Base-by-base conservation (phyloP, 495 filamentous ascomycete species). In the Pyrenula massariospora region DNA sequence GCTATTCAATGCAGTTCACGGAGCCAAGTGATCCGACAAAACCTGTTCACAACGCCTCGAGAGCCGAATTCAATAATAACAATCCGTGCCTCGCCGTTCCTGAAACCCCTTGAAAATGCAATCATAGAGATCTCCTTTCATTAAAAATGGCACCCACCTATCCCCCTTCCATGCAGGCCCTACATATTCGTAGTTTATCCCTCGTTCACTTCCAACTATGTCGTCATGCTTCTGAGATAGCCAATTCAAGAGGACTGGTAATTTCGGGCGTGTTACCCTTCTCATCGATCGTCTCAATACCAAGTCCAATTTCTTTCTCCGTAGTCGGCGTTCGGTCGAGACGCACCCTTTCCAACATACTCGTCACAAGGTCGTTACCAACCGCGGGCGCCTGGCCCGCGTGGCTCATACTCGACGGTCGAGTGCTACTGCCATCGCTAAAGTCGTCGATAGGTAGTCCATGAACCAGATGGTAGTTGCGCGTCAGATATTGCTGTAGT, bases 381-480 rank as follows among this genome's bases (percentile, higher is more conserved):
- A n/a, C n/a, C n/a, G n/a, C n/a, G 5, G 31, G 31, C 31, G 8
- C 31, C 31, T 42, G 31, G 31, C 31, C 31, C 8, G 31, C 5
- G 31, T 42, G 31, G 31, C 31, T 42, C 31, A 42, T 42, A 42
- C 31, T 42, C 8, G 31, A 42, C 5, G 31, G 31, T 15, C 31
- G 31, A 42, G 31, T 42, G 31, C 31, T 42, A 15, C 31, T 15
- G 15, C 31, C 15, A 15, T 42, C 31, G 31, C 24, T 55, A 21
- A 55, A 15, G 22, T 23, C 67, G 12, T 65, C 63, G 25, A 73
- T 57, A 11, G 58, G 31, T n/a, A 73, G 59, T 10, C 77, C 77
- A 50, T 81, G 66, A 0, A 73, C 73, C 12, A 85, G 59, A 51
- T 81, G 77, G 62, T 75, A 80, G 63, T 88, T 89, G 11, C 85